Conservation (phyloP, 2,329 filamentous ascomycete genomes). For the Talaromyces verruculosus region DNA sequence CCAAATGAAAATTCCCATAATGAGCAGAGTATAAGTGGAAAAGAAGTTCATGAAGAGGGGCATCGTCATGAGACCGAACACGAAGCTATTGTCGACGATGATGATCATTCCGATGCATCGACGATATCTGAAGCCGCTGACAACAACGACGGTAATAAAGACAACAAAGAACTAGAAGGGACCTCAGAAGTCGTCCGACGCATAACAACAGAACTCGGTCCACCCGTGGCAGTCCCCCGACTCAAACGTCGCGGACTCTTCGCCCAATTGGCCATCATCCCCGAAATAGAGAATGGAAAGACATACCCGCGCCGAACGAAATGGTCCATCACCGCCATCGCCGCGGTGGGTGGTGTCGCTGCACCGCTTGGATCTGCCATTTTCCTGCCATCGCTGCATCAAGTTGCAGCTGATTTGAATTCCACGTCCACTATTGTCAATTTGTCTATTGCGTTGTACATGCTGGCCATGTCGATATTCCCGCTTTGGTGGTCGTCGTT, state of each 20-base stretch:
- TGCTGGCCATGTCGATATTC: constrained; percentile 80
- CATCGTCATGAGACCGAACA: neutral
- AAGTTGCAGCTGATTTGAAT: constrained; percentile 63
- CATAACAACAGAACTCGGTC: constrained; percentile 30
- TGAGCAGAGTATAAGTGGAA: neutral
- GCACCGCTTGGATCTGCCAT: constrained; percentile 84
- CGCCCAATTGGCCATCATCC: constrained; percentile 67
- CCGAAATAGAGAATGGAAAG: constrained; percentile 75
- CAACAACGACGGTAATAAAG: constrained; percentile 22
- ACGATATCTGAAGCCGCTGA: constrained; percentile 5
- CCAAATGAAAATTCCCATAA: neutral
- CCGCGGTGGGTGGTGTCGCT: constrained; percentile 73
- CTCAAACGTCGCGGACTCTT: constrained; percentile 69
- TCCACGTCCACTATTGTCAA: constrained; percentile 68
- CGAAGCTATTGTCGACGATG: neutral
- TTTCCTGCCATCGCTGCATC: constrained; percentile 70
- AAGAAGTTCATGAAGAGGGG: neutral
- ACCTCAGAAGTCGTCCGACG: constrained; percentile 20
- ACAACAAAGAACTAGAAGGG: constrained; percentile 23
- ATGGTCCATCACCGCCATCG: constrained; percentile 78
- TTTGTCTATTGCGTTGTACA: constrained; percentile 74
- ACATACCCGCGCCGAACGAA: constrained; percentile 73
- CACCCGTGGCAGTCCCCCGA: constrained; percentile 52
- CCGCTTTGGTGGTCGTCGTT: constrained; percentile 86
- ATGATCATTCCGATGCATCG: constrained; percentile 16